Conservation (phyloP, 73 alveolate genomes). For the Blepharisma japonicum region DNA sequence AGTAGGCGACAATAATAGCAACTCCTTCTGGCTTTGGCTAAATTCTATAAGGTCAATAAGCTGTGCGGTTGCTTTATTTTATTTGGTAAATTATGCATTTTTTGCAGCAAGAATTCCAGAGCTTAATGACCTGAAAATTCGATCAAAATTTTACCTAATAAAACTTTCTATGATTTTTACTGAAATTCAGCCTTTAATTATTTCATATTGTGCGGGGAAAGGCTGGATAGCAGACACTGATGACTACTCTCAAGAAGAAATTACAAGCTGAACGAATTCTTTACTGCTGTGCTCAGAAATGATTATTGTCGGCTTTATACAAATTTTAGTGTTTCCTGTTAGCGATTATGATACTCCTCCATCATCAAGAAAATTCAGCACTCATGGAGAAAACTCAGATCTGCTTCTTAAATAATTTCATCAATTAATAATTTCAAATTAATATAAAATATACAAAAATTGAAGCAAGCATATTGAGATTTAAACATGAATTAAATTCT, state of each 20-base stretch:
- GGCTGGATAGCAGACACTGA: too few species aligned
- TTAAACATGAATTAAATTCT: too few species aligned
- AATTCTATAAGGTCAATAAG: background rate
- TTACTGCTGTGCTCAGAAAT: slow-evolving; percentile 20
- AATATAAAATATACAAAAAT: too few species aligned
- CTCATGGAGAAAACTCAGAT: too few species aligned
- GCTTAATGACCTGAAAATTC: background rate
- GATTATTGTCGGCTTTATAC: slow-evolving; percentile 15
- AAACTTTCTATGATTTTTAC: slow-evolving; percentile 16
- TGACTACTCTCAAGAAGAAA: background rate
- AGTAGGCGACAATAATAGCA: too few species aligned
- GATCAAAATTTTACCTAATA: background rate
- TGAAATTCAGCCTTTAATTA: background rate
- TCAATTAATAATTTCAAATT: too few species aligned
- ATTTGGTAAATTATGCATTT: background rate
- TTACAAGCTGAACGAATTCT: background rate
- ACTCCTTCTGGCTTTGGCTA: too few species aligned
- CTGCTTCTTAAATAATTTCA: too few species aligned
- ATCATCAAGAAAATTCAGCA: too few species aligned
- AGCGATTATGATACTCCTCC: background rate
- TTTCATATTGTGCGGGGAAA: too few species aligned
- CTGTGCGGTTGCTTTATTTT: slow-evolving; percentile 4
- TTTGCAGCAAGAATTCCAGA: background rate
- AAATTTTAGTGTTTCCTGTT: background rate
- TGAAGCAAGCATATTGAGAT: too few species aligned